Percentiles rank a stretch among this genome's conserved stretches.
These are phyloP conservation scores for Quercus tomentella DNA, from an alignment of 331 rosid genomes.

Conservation along the genomic window DNA sequence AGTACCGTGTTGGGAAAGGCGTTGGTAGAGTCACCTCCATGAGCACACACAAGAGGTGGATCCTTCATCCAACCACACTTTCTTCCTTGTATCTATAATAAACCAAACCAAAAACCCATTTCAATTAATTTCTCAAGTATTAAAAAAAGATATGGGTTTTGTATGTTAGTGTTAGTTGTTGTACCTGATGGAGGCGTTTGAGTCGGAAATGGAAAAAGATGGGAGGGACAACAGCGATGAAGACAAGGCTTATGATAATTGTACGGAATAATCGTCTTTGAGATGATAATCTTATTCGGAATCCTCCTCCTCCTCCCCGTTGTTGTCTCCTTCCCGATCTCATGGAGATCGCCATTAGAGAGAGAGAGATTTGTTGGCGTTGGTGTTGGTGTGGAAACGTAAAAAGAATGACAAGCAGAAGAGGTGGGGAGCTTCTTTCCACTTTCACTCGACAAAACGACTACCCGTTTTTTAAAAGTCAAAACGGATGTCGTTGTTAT, in stretches of 20 bases:
- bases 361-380: too few relatives aligned
- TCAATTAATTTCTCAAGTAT: too few relatives aligned
- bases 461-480: too few relatives aligned
- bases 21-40: conserved; percentile 83
- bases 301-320: conserved; percentile 1
- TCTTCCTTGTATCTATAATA: conserved; percentile 42
- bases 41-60: conserved; percentile 91
- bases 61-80: conserved; percentile 61
- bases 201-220: conserved; percentile 70
- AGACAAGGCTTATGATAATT: conserved; percentile 38
- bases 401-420: too few relatives aligned
- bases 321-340: conserved; percentile 20
- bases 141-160: too few relatives aligned
- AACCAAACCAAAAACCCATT: too few relatives aligned
- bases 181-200: conserved; percentile 46
- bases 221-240: conserved; percentile 67
- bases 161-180: too few relatives aligned
- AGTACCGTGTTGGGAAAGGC: conserved; percentile 78
- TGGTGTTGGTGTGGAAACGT: too few relatives aligned
- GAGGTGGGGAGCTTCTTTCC: too few relatives aligned
- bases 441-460: too few relatives aligned
- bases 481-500: too few relatives aligned
- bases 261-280: conserved; percentile 26
- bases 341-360: conserved; percentile 8
- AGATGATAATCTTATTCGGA: conserved; percentile 25